Evolutionary conservation across 1,139 yeast species (phyloP).

Genomic region (Hanseniaspora uvarum): DNA sequence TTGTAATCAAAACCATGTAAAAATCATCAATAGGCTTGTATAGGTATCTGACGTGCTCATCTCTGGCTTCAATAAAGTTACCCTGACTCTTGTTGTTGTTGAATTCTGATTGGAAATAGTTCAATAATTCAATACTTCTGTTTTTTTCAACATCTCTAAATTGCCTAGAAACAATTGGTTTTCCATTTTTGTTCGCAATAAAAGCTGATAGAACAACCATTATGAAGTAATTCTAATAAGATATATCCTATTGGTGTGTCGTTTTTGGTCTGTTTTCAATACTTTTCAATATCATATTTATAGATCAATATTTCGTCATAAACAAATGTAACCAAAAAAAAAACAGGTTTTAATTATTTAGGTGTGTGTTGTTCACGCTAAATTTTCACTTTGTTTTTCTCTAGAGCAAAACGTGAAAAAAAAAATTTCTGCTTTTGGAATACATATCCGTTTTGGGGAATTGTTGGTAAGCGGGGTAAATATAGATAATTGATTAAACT

Average conservation of each 20-base stretch:
- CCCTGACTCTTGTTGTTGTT: constrained; percentile 68
- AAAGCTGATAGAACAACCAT: constrained; percentile 87
- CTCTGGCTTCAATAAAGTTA: constrained; percentile 69
- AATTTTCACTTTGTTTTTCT: neutral
- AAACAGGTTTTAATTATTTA: neutral
- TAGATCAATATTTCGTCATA: neutral
- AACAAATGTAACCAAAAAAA: neutral
- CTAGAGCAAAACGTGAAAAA: neutral
- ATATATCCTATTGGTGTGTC: no score
- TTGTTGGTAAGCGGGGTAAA: no score
- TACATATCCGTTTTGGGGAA: neutral
- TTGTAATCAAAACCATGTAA: constrained; percentile 83
- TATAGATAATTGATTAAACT: neutral
- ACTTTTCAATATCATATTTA: neutral
- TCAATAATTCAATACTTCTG: constrained; percentile 73
- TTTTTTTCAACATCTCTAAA: constrained; percentile 79
- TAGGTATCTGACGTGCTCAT: constrained; percentile 82
- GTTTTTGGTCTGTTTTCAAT: neutral
- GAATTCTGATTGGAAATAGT: constrained; percentile 76
- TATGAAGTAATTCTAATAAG: no score
- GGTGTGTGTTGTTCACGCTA: constrained; percentile 1
- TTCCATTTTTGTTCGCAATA: constrained; percentile 90
- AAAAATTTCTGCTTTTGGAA: neutral
- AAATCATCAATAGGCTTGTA: constrained; percentile 94
- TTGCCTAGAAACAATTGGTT: constrained; percentile 85